phyloP scores from a whole-genome alignment of 495 filamentous ascomycete species.

The Podospora anserina region DNA sequence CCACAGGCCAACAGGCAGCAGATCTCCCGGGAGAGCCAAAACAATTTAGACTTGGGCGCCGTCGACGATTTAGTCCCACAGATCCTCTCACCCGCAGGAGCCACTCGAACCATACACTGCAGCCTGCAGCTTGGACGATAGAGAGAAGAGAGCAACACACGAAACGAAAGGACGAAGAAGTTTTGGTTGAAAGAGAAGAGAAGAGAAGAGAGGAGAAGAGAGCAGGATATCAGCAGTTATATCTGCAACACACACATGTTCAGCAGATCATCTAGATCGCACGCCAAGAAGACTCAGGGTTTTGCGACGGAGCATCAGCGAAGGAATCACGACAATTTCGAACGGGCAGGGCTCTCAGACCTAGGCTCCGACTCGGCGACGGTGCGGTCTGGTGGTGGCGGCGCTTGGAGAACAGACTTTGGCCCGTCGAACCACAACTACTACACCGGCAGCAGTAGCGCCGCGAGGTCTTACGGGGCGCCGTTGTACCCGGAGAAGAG shows the following conservation, averaged over 20 bases:
- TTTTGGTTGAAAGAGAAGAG: background rate
- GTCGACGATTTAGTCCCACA: conserved; percentile 12
- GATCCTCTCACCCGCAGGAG: background rate
- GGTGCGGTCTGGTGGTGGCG: conserved; percentile 36
- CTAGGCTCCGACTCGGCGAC: conserved; percentile 39
- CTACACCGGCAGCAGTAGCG: conserved; percentile 24
- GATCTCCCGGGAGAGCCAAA: conserved; percentile 26
- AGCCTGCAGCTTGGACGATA: conserved; percentile 11
- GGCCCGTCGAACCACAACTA: conserved; percentile 28
- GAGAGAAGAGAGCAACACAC: background rate
- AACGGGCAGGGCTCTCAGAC: conserved; percentile 40
- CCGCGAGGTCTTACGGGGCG: conserved; percentile 28
- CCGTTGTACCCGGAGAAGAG: conserved; percentile 45
- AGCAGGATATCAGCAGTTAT: background rate
- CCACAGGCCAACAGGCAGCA: conserved; percentile 24
- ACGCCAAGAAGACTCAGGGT: conserved; percentile 34
- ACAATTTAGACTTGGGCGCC: conserved; percentile 15
- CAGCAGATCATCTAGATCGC: conserved; percentile 40
- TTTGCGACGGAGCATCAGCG: conserved; percentile 36
- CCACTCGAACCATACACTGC: conserved; percentile 10
- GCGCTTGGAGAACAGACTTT: conserved; percentile 35
- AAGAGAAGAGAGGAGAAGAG: background rate
- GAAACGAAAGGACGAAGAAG: background rate
- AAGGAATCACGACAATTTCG: conserved; percentile 29
- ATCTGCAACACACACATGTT: conserved; percentile 44